Conservation (phyloP, 2,329 filamentous ascomycete species). For the Teratosphaeria gauchensis region DNA sequence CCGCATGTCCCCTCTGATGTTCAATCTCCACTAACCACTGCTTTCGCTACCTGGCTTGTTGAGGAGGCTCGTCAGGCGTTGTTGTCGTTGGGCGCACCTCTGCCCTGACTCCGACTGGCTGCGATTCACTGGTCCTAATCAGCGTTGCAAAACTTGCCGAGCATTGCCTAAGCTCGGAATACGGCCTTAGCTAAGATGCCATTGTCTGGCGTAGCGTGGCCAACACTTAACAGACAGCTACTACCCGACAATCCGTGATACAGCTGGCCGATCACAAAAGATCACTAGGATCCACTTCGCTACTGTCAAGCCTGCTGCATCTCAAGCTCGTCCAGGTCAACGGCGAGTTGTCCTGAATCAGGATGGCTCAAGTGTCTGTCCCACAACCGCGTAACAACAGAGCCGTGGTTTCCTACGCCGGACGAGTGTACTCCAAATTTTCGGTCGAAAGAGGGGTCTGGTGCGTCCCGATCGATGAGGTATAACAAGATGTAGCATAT, state of each 20-base stretch:
- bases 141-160: background rate
- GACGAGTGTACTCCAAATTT: constrained; percentile 18
- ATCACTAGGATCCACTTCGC: background rate
- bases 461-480: constrained; percentile 27
- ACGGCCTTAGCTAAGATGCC: background rate
- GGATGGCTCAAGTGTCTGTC: background rate
- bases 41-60: background rate
- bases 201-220: background rate
- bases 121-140: background rate
- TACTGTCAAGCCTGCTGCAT: background rate
- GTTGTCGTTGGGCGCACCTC: background rate
- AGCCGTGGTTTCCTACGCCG: constrained; percentile 6
- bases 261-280: background rate
- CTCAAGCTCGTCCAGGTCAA: background rate
- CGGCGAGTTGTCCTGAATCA: background rate
- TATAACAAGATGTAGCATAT: constrained; percentile 4
- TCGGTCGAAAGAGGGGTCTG: constrained; percentile 18
- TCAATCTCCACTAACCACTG: background rate
- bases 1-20: background rate
- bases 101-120: background rate
- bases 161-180: background rate
- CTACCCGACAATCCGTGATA: background rate
- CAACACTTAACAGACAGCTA: background rate
- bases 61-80: background rate
- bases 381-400: constrained; percentile 19